Evolutionary conservation across 148 eudicot genomes (phyloP).

Genomic region (Agrostemma githago): DNA sequence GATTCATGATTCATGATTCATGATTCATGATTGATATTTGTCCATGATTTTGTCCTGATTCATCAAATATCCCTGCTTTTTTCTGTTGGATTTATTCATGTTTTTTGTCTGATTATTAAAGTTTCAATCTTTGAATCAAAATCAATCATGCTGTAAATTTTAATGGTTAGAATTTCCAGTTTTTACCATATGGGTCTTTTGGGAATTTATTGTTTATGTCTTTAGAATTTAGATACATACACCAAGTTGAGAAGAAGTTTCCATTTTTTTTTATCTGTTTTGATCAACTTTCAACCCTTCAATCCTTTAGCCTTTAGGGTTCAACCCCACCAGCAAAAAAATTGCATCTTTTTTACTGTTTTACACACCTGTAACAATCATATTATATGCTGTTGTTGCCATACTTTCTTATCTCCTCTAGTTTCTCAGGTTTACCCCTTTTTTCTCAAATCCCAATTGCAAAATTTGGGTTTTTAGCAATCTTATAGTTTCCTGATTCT

Average conservation of each 20-base stretch:
- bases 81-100: slow-evolving; percentile 1
- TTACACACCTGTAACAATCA: neutral
- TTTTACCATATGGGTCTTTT: slow-evolving; percentile 6
- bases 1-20: neutral
- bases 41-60: slow-evolving; percentile 18
- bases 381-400: slow-evolving; percentile 12
- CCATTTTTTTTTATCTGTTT: slow-evolving; percentile 7
- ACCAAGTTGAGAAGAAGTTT: slow-evolving; percentile 13
- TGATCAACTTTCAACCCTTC: neutral
- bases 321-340: slow-evolving; percentile 6
- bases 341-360: slow-evolving; percentile 20
- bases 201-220: neutral
- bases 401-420: slow-evolving; percentile 22
- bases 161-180: neutral
- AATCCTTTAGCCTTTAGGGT: neutral
- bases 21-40: slow-evolving; percentile 3
- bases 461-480: slow-evolving; percentile 7
- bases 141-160: neutral
- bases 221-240: neutral
- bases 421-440: slow-evolving; percentile 1
- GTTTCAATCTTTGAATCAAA: neutral
- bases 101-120: slow-evolving; percentile 7
- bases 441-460: slow-evolving; percentile 3
- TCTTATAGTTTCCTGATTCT: slow-evolving; percentile 10
- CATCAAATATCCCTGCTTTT: slow-evolving; percentile 9